These are phyloP conservation scores for Neofusicoccum cordaticola DNA, from an alignment of 2,329 filamentous ascomycete genomes.

Conservation along the genomic window DNA sequence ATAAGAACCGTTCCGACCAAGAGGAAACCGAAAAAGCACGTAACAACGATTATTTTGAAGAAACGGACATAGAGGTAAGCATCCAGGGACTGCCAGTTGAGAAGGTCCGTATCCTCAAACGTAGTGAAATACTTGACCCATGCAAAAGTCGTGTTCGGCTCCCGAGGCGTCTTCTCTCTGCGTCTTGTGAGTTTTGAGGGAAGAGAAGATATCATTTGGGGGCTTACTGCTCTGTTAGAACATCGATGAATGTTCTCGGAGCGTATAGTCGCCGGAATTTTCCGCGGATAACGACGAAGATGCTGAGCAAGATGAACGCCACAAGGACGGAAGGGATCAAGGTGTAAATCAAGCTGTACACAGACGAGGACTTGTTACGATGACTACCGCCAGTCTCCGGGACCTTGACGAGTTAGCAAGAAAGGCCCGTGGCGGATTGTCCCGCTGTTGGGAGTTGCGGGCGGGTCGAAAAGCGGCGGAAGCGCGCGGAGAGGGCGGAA, in stretches of 20 bases:
- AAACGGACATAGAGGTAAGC: conserved; percentile 49
- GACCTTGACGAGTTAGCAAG: conserved; percentile 3
- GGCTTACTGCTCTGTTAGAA: conserved; percentile 13
- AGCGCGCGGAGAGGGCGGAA: background rate
- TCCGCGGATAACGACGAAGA: conserved; percentile 52
- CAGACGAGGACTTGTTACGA: conserved; percentile 29
- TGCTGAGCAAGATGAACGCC: conserved; percentile 48
- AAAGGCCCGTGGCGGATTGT: too few species aligned
- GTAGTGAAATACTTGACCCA: conserved; percentile 45
- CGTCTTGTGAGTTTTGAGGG: background rate
- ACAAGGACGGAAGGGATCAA: conserved; percentile 54
- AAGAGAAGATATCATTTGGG: background rate
- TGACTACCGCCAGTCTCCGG: conserved; percentile 15
- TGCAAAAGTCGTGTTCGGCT: conserved; percentile 21
- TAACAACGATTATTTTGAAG: conserved; percentile 43
- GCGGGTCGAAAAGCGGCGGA: background rate
- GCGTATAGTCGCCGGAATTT: conserved; percentile 55
- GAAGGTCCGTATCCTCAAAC: conserved; percentile 45
- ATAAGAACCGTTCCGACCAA: conserved; percentile 49
- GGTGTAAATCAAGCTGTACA: conserved; percentile 48
- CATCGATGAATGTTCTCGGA: conserved; percentile 38
- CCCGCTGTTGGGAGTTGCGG: too few species aligned
- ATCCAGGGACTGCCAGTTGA: conserved; percentile 50
- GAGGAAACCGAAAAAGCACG: conserved; percentile 42
- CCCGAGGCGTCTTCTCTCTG: conserved; percentile 16